These are phyloP conservation scores for Extremus antarcticus DNA, from an alignment of 495 filamentous ascomycete genomes.

Conservation along the genomic window DNA sequence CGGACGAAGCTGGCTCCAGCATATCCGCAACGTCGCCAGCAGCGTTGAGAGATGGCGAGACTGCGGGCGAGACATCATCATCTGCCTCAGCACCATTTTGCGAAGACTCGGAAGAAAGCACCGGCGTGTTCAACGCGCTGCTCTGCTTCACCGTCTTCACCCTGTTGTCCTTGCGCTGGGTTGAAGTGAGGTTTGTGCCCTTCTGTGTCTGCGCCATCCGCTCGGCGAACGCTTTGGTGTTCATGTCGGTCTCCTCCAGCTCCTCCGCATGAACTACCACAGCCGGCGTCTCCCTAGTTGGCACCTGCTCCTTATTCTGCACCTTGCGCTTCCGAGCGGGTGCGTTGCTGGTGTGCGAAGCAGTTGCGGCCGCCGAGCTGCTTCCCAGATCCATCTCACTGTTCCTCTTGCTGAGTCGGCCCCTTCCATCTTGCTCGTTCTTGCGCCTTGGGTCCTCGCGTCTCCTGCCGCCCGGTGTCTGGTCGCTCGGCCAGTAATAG, in stretches of 20 bases:
- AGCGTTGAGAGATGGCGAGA: conserved; percentile 33
- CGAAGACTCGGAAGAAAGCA: conserved; percentile 36
- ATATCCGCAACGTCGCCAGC: conserved; percentile 68
- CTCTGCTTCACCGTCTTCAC: conserved; percentile 21
- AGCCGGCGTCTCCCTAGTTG: neutral
- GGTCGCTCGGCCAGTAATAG: conserved; percentile 1
- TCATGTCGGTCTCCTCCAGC: conserved; percentile 14
- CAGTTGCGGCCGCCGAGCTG: neutral
- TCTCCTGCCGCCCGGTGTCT: neutral
- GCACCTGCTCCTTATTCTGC: neutral
- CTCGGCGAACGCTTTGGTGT: conserved; percentile 13
- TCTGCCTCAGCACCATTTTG: conserved; percentile 71
- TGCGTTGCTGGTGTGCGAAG: neutral
- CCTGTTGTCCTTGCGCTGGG: conserved; percentile 9
- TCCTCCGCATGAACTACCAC: neutral
- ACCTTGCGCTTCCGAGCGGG: conserved; percentile 10
- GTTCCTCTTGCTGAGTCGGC: neutral
- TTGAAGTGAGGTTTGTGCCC: conserved; percentile 5
- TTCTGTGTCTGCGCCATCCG: conserved; percentile 14
- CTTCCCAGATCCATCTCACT: neutral
- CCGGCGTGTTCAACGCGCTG: conserved; percentile 10
- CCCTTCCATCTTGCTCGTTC: conserved; percentile 1
- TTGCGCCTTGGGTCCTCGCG: neutral
- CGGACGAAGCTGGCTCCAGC: conserved; percentile 61
- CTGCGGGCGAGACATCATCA: conserved; percentile 33